A percentile compares a stretch with the other conserved stretches of the same genome.
These are phyloP conservation scores for Lotmaria passim DNA, from an alignment of 208 protist genomes.

Conservation along the genomic window DNA sequence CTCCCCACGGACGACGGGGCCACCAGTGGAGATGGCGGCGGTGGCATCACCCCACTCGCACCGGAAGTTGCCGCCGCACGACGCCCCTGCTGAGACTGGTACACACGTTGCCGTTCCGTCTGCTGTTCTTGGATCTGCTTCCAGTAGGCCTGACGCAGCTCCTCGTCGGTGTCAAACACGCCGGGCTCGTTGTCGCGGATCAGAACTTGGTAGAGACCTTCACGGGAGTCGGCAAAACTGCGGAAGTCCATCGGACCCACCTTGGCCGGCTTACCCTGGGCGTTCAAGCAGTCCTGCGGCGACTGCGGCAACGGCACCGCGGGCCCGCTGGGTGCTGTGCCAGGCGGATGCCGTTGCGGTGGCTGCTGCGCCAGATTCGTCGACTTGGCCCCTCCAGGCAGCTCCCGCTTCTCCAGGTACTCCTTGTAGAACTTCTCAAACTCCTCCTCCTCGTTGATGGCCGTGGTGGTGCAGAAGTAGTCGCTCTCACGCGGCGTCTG, in stretches of 20 bases:
- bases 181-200: constrained; percentile 69
- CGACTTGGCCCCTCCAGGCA: background rate
- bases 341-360: too few species aligned
- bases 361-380: too few species aligned
- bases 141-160: constrained; percentile 61
- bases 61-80: background rate
- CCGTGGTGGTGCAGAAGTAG: constrained; percentile 67
- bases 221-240: constrained; percentile 59
- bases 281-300: constrained; percentile 30
- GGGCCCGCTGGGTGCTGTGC: too few species aligned
- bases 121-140: constrained; percentile 46
- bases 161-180: constrained; percentile 68
- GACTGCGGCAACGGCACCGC: constrained; percentile 5
- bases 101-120: constrained; percentile 26
- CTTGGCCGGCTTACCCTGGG: constrained; percentile 9
- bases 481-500: constrained; percentile 52
- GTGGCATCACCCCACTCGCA: constrained; percentile 10
- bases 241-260: constrained; percentile 40
- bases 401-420: constrained; percentile 29
- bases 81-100: constrained; percentile 10
- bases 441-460: constrained; percentile 37
- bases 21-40: background rate
- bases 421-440: constrained; percentile 38
- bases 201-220: constrained; percentile 74
- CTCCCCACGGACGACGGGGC: background rate